Conservation (phyloP, 2,329 filamentous ascomycete genomes). For the Cladophialophora carrionii region DNA sequence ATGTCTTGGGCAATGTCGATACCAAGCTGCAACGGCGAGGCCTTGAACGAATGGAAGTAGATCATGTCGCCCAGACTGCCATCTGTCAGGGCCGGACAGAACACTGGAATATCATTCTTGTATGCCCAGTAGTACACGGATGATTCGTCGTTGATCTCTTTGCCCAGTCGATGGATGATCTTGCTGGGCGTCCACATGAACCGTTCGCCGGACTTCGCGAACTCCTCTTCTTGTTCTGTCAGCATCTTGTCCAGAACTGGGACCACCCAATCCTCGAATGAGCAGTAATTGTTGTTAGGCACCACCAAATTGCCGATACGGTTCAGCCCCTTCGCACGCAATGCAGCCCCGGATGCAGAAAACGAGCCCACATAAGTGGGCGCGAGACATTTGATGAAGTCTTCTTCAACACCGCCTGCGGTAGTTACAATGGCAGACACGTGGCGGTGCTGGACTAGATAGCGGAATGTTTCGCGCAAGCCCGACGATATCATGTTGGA, state of each 20-base stretch:
- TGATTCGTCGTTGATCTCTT: slow-evolving; percentile 89
- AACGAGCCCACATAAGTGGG: slow-evolving; percentile 93
- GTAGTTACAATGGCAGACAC: slow-evolving; percentile 93
- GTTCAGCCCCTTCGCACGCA: slow-evolving; percentile 86
- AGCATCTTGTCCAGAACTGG: slow-evolving; percentile 95
- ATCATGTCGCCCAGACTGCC: slow-evolving; percentile 97
- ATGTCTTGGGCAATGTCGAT: slow-evolving; percentile 96
- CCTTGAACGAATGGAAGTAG: slow-evolving; percentile 95
- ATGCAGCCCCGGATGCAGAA: slow-evolving; percentile 70
- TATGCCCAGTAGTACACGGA: slow-evolving; percentile 98
- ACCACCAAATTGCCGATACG: slow-evolving; percentile 95
- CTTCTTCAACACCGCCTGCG: slow-evolving; percentile 92
- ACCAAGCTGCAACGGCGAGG: slow-evolving; percentile 76
- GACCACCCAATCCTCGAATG: slow-evolving; percentile 96
- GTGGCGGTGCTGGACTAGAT: slow-evolving; percentile 88
- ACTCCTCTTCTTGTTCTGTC: slow-evolving; percentile 84
- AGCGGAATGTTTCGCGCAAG: slow-evolving; percentile 85
- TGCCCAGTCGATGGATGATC: slow-evolving; percentile 84
- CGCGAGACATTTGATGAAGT: slow-evolving; percentile 96
- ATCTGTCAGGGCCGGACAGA: slow-evolving; percentile 94
- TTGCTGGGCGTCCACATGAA: slow-evolving; percentile 93
- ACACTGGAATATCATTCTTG: slow-evolving; percentile 95
- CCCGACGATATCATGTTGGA: slow-evolving; percentile 97
- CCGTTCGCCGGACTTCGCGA: slow-evolving; percentile 65
- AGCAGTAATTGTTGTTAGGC: slow-evolving; percentile 95